phyloP scores from a whole-genome alignment of 371 early-diverging fungal genomes.

The Dichotomocladium elegans region DNA sequence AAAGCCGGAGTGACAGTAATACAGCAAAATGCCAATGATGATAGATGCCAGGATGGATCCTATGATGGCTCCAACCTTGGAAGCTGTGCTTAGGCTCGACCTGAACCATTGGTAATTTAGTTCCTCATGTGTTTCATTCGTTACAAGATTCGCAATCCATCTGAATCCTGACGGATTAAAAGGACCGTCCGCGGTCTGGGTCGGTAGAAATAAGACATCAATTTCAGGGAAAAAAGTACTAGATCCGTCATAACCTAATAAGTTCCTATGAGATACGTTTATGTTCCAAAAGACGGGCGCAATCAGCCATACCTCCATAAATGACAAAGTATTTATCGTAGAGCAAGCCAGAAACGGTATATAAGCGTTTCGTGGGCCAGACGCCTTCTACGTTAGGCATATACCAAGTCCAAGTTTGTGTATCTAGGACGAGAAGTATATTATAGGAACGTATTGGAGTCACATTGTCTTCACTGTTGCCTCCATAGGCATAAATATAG shows the following conservation, averaged over 20 bases:
- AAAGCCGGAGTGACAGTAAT: constrained; percentile 2
- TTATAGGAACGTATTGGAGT: too few relatives aligned
- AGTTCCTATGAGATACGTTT: too few relatives aligned
- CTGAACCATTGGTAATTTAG: constrained; percentile 3
- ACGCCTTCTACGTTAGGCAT: constrained; percentile 8
- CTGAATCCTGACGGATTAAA: neutral
- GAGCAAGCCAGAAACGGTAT: constrained; percentile 4
- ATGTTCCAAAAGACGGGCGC: too few relatives aligned
- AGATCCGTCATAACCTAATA: too few relatives aligned
- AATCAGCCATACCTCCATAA: neutral
- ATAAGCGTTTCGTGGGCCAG: constrained; percentile 9
- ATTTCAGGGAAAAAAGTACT: too few relatives aligned
- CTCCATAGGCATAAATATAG: constrained; percentile 11
- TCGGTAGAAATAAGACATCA: constrained; percentile 17
- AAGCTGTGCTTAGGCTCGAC: constrained; percentile 13
- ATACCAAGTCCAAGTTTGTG: constrained; percentile 17
- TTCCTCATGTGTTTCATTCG: too few relatives aligned
- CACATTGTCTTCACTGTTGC: too few relatives aligned
- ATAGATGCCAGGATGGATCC: too few relatives aligned
- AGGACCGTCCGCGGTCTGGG: neutral
- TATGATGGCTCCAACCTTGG: too few relatives aligned
- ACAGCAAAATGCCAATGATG: constrained; percentile 8
- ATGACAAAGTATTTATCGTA: neutral
- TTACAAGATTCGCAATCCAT: constrained; percentile 4
- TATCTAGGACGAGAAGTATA: constrained; percentile 10